Evolutionary conservation across 1,139 yeast genomes (phyloP), one percentile per base, ranked within the genome.

Genomic region (Hanseniaspora uvarum): DNA sequence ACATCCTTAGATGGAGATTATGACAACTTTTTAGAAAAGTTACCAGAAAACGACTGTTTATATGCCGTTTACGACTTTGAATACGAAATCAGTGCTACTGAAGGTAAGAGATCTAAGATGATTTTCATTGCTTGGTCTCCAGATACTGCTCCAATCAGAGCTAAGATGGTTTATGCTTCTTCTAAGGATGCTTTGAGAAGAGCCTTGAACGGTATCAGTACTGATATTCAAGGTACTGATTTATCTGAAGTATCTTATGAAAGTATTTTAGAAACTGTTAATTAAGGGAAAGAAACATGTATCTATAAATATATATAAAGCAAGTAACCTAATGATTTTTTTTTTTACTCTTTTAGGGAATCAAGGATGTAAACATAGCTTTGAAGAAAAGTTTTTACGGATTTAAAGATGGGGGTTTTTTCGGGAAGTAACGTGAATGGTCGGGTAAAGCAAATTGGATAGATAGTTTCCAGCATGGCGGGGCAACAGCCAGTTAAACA

Each of bases 141-240:
- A 65, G 98, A 94, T 70, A 85, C 94, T 58, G 96, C 97, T 54
- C 87, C 94, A 59, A 81, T 94, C 65, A 85, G 88, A 74, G 61
- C 94, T 64, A 92, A 92, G 83, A 94, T 92, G 98, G 86, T 89
- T 58, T 89, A 88, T 75, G 97, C 99, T 52, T 81, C 96, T 11
- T 89, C 97, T 59, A 89, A 88, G 75, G 98, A 92, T 65, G 95
- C 97, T 54, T 80, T 92, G 68, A 92, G 97, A 78, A 87, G 95
- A 74, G 92, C 98, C 49, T 79, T 92, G 68, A 89, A 86, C 70
- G 99, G 99, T 71, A 81, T 94, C 62, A 76, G 96, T 56, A 72
- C 95, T 62, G 98, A 92, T 67, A 77, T 92, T 65, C 98, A 94
- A 77, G 98, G 97, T 68, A 92, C 98, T 57, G 98, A 94, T 71